These are phyloP conservation scores for Bryum argenteum DNA, from an alignment of 225 moss, liverwort and hornwort species.

Conservation along the genomic window DNA sequence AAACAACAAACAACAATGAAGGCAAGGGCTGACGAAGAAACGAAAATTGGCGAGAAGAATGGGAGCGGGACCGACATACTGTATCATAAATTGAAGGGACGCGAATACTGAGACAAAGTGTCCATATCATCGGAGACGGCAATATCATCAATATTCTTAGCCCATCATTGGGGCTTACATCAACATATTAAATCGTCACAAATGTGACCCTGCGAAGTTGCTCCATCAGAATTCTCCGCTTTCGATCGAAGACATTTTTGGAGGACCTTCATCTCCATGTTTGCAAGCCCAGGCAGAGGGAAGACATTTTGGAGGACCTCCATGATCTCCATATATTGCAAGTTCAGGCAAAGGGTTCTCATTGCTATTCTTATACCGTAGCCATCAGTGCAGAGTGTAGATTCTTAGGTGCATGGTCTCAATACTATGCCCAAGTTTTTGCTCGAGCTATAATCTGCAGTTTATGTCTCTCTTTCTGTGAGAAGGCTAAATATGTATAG, in stretches of 20 bases:
- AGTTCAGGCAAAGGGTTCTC: constrained; percentile 15
- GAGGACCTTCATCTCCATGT: constrained; percentile 23
- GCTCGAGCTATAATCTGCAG: constrained; percentile 23
- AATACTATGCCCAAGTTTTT: constrained; percentile 14
- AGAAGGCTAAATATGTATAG: neutral
- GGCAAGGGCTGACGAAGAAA: constrained; percentile 15
- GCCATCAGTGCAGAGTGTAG: neutral
- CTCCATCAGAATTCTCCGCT: constrained; percentile 19
- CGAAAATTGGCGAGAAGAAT: constrained; percentile 14
- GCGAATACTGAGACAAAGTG: neutral
- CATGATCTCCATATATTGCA: constrained; percentile 22
- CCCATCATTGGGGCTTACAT: constrained; percentile 36
- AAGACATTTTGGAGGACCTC: constrained; percentile 26
- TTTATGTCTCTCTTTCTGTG: neutral
- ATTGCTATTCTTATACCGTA: constrained; percentile 19
- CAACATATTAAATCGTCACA: constrained; percentile 38
- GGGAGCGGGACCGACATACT: constrained; percentile 14
- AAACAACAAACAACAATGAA: constrained; percentile 5
- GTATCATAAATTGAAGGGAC: constrained; percentile 33
- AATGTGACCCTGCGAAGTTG: constrained; percentile 27
- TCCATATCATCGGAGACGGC: constrained; percentile 3
- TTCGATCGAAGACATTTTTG: constrained; percentile 27
- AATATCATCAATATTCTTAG: constrained; percentile 32
- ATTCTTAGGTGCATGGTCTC: constrained; percentile 18
- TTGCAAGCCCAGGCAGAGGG: no score